Percentiles rank a stretch among this genome's conserved stretches.
Evolutionary conservation across 177 flowering plant species (phyloP).

Genomic region (Vitis hybrid): DNA sequence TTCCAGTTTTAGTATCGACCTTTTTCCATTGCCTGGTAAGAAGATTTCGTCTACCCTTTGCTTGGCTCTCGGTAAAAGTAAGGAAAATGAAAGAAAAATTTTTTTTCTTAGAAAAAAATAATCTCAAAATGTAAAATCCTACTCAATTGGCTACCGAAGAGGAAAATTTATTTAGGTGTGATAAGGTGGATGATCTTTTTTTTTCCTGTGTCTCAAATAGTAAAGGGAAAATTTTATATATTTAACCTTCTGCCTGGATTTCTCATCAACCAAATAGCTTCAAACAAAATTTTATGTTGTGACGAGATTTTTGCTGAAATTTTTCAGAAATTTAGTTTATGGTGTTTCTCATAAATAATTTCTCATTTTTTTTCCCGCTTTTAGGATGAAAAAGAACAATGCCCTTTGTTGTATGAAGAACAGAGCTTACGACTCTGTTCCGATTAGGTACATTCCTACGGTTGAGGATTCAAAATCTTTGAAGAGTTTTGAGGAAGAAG

Average conservation of each 20-base stretch:
- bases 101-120: background rate
- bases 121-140: too few species aligned
- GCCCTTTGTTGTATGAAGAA: conserved; percentile 25
- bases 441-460: conserved; percentile 56
- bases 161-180: too few species aligned
- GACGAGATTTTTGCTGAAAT: background rate
- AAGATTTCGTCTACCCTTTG: background rate
- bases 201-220: too few species aligned
- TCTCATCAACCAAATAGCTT: background rate
- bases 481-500: conserved; percentile 11
- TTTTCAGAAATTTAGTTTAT: background rate
- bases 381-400: conserved; percentile 35
- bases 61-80: conserved; percentile 8
- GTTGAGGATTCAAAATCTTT: conserved; percentile 13
- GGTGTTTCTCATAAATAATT: background rate
- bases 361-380: background rate
- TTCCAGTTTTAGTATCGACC: conserved; percentile 16
- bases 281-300: background rate
- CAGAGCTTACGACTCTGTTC: conserved; percentile 36
- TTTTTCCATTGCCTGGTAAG: conserved; percentile 28
- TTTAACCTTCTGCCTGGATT: too few species aligned
- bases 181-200: too few species aligned
- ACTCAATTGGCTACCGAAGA: too few species aligned
- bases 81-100: conserved; percentile 1
- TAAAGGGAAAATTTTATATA: too few species aligned